phyloP scores from a whole-genome alignment of 2,329 filamentous ascomycete genomes.

The Tolypocladium ovalisporum region DNA sequence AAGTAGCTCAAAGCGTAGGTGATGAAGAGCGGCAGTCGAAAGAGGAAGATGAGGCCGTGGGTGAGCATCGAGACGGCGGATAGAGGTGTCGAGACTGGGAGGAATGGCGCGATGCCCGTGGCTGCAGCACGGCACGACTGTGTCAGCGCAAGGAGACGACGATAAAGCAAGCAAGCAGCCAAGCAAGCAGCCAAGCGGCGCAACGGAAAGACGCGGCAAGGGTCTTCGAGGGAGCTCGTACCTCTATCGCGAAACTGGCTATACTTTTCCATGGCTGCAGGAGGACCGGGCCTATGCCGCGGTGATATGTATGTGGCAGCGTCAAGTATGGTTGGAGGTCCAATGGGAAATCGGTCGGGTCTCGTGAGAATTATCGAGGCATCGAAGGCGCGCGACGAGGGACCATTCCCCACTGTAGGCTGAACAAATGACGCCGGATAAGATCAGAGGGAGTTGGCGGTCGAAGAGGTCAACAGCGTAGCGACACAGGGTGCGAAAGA shows the following conservation, averaged over 20 bases:
- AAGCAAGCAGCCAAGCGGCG: background rate
- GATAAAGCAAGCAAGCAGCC: background rate
- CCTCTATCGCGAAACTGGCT: slow-evolving; percentile 88
- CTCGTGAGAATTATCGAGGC: background rate
- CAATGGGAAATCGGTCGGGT: background rate
- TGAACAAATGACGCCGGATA: background rate
- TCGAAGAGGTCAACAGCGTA: background rate
- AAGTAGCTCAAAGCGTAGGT: slow-evolving; percentile 63
- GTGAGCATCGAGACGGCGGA: slow-evolving; percentile 52
- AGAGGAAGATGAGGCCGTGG: slow-evolving; percentile 62
- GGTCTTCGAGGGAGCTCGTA: slow-evolving; percentile 21
- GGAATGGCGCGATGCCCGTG: slow-evolving; percentile 91
- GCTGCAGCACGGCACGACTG: slow-evolving; percentile 37
- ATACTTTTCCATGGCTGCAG: slow-evolving; percentile 72
- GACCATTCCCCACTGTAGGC: background rate
- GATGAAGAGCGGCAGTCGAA: slow-evolving; percentile 71
- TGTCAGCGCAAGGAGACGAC: background rate
- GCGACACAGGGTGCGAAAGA: background rate
- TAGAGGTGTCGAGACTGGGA: slow-evolving; percentile 62
- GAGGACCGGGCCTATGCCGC: background rate
- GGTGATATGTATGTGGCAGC: background rate
- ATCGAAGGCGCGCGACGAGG: background rate
- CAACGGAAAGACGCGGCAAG: background rate
- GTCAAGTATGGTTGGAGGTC: background rate
- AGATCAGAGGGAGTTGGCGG: background rate